Evolutionary conservation across 805 yeast genomes (phyloP), one percentile per base, ranked within the genome.

Genomic region (Candida xiaguanensis): DNA sequence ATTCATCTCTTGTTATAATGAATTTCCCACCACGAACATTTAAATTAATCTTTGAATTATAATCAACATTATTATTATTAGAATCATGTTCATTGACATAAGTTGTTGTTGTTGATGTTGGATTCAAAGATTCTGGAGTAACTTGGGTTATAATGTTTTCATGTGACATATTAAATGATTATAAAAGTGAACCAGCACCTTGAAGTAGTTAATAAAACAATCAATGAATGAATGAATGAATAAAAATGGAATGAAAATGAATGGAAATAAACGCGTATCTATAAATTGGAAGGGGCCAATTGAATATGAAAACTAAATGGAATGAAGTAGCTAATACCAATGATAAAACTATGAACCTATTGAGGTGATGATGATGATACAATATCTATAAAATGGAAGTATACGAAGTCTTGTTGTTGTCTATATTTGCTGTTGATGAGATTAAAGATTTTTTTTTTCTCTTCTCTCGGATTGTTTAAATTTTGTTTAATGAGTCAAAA

Each of bases 1-100:
- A 73, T 57, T 88, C 96, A 51, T 87, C 95, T 45, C 96, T 73
- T 4, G 95, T 80, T 34, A 93, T 81, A 36, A 79, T 77, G 59
- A 90, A 88, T 45, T 72, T 65, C 13, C 63, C 63, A 14, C 95
- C 96, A 36, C 96, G 76, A 39, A 91, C 74, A 53, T 86, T 81
- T 63, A 91, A 70, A 53, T 78, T 81, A 40, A 91, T 85, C 44
- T 79, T 74, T 5, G 90, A 80, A 56, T 76, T 78, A 50, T 69
- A 75, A 49, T 77, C 82, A 31, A 76, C 74, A 34, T 40, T 38
- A 26, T 46, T 39, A 20, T 59, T 63, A 8, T 56, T 58, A n/a
- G n/a, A n/a, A 30, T 55, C 47, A 19, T 24, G 51, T 14, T 28
- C 39, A 36, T 31, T 25, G 4, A 34, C 20, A 11, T 41, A 44